Evolutionary conservation across 2,329 filamentous ascomycete genomes (phyloP).

Genomic region (Phaeosphaeriaceae sp.): DNA sequence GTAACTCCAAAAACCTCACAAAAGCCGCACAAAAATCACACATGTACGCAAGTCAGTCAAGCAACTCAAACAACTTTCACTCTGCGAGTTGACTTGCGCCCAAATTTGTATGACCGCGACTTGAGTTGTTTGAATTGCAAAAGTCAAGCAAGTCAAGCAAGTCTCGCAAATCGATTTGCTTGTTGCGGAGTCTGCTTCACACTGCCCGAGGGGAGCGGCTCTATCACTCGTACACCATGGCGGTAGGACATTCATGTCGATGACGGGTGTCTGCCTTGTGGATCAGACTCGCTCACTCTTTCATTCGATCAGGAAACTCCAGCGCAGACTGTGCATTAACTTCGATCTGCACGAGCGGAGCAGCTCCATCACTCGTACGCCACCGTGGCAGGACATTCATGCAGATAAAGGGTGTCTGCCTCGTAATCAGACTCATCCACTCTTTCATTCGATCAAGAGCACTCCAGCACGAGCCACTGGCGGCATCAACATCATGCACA

Average conservation of each 20-base stretch:
- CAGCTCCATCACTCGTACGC: constrained; percentile 1
- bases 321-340: no score
- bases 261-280: neutral
- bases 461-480: neutral
- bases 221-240: neutral
- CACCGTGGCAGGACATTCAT: neutral
- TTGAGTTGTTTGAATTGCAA: no score
- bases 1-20: no score
- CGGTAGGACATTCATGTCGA: neutral
- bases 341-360: no score
- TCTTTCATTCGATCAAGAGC: neutral
- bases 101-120: no score
- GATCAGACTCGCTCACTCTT: neutral
- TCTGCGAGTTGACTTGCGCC: no score
- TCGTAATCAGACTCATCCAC: neutral
- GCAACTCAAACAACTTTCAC: no score
- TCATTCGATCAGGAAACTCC: neutral
- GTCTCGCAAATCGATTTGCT: no score
- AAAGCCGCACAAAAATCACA: no score
- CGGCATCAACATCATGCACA: neutral
- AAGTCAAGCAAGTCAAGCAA: no score
- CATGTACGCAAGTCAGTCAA: no score
- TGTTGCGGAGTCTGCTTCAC: neutral
- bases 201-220: no score
- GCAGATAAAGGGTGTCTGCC: neutral